phyloP scores from a whole-genome alignment of 108 stramenopile species.

The Cyclotella distinguenda region DNA sequence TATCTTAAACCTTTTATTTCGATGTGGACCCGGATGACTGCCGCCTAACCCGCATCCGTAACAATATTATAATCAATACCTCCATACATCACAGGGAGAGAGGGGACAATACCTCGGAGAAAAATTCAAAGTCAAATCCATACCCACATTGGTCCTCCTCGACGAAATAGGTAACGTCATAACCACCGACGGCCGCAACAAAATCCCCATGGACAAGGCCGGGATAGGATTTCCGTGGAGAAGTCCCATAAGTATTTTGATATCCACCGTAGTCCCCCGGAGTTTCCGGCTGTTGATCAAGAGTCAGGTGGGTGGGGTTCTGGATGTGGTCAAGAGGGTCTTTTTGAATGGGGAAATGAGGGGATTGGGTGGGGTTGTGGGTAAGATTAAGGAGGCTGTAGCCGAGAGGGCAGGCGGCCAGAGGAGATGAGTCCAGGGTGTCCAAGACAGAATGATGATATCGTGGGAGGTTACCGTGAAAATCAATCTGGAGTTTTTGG shows the following conservation, averaged over 20 bases:
- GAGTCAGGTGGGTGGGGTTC: constrained; percentile 51
- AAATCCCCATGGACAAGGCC: constrained; percentile 80
- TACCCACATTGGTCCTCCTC: constrained; percentile 79
- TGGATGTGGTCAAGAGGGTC: constrained; percentile 27
- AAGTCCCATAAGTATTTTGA: constrained; percentile 66
- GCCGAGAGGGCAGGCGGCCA: not conserved
- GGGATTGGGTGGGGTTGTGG: constrained; percentile 10
- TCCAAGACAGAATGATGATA: too few relatives aligned
- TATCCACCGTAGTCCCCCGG: constrained; percentile 66
- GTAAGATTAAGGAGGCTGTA: constrained; percentile 14
- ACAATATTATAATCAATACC: too few relatives aligned
- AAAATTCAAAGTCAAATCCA: constrained; percentile 82
- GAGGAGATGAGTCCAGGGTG: not conserved
- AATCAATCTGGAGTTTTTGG: too few relatives aligned
- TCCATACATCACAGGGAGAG: constrained; percentile 36
- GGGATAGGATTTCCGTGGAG: constrained; percentile 91
- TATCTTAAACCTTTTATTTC: too few relatives aligned
- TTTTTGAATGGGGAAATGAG: constrained; percentile 10
- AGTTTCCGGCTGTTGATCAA: constrained; percentile 74
- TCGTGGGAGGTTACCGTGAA: too few relatives aligned
- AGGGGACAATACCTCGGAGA: constrained; percentile 66
- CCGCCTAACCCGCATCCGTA: too few relatives aligned
- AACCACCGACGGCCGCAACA: constrained; percentile 75
- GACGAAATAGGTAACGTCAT: constrained; percentile 89
- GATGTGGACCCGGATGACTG: too few relatives aligned